Conservation (phyloP, 106 monocot species). For the Gastrodia elata region DNA sequence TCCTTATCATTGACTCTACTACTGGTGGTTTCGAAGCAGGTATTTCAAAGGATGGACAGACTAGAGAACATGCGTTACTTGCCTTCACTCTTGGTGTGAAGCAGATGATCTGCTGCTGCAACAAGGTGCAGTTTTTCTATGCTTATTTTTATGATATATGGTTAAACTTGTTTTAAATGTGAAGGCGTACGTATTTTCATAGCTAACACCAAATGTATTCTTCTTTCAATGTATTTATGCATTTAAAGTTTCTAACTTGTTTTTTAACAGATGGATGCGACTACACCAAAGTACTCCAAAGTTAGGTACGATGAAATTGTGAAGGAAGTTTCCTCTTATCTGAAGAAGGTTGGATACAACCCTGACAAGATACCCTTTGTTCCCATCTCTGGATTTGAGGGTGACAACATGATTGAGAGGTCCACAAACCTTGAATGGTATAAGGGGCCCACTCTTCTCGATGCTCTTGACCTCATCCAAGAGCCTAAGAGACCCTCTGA, state of each 20-base stretch:
- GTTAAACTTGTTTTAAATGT: neutral
- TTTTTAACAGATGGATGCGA: conserved; percentile 51
- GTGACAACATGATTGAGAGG: conserved; percentile 66
- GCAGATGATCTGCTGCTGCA: conserved; percentile 41
- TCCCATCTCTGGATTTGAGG: conserved; percentile 37
- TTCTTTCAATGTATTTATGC: too few species aligned
- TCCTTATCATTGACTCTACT: conserved; percentile 31
- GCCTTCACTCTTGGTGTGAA: conserved; percentile 37
- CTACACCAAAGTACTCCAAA: conserved; percentile 50
- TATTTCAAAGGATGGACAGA: conserved; percentile 39
- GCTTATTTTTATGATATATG: neutral
- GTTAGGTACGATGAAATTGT: conserved; percentile 54
- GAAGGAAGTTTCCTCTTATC: conserved; percentile 64
- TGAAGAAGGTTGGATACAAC: conserved; percentile 63
- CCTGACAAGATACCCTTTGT: conserved; percentile 47
- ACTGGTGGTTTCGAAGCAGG: conserved; percentile 43
- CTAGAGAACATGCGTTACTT: conserved; percentile 33
- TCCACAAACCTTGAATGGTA: conserved; percentile 73
- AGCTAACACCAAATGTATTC: too few species aligned
- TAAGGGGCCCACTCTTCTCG: conserved; percentile 59
- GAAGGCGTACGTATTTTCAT: too few species aligned
- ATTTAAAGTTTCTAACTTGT: too few species aligned
- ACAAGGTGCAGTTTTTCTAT: conserved; percentile 16
- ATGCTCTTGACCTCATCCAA: conserved; percentile 38
- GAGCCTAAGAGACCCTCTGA: conserved; percentile 51